Evolutionary conservation across 495 filamentous ascomycete species (phyloP).

Genomic region (Trichoderma erinaceum): DNA sequence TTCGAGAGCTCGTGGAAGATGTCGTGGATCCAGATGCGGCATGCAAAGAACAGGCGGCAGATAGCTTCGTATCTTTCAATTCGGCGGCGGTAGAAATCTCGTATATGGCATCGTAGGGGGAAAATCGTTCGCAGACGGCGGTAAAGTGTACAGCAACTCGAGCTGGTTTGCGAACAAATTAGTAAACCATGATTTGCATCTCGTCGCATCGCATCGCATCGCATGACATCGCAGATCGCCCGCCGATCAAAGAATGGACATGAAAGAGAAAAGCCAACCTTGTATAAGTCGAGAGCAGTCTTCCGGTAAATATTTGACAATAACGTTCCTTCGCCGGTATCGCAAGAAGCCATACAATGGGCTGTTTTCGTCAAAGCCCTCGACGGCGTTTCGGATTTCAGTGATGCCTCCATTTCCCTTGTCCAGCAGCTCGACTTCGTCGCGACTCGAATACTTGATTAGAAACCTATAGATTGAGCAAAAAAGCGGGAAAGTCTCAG

Average conservation of each 20-base stretch:
- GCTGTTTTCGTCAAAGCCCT: constrained; percentile 71
- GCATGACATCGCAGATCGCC: constrained; percentile 1
- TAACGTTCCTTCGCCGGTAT: constrained; percentile 82
- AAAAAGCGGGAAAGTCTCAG: constrained; percentile 14
- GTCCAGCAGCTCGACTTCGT: constrained; percentile 75
- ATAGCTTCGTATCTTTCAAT: constrained; percentile 79
- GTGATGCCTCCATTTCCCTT: constrained; percentile 77
- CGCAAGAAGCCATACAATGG: constrained; percentile 89
- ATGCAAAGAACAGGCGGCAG: constrained; percentile 83
- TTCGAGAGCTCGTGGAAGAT: constrained; percentile 75
- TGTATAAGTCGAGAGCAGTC: constrained; percentile 82
- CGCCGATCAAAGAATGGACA: not conserved
- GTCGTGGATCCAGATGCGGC: constrained; percentile 81
- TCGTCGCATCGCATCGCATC: too few relatives aligned
- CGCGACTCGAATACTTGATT: constrained; percentile 82
- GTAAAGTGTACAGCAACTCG: constrained; percentile 93
- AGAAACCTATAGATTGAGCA: constrained; percentile 63
- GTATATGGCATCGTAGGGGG: constrained; percentile 80
- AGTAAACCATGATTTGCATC: not conserved
- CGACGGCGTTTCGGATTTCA: constrained; percentile 73
- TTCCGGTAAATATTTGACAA: constrained; percentile 88
- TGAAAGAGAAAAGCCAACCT: constrained; percentile 42
- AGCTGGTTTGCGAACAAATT: constrained; percentile 44
- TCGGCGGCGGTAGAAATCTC: constrained; percentile 66
- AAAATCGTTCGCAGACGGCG: constrained; percentile 75